A percentile compares a stretch with the other conserved stretches of the same genome.
Conservation (phyloP, 2,329 filamentous ascomycete genomes). For the Emmonsiellopsis sp. region DNA sequence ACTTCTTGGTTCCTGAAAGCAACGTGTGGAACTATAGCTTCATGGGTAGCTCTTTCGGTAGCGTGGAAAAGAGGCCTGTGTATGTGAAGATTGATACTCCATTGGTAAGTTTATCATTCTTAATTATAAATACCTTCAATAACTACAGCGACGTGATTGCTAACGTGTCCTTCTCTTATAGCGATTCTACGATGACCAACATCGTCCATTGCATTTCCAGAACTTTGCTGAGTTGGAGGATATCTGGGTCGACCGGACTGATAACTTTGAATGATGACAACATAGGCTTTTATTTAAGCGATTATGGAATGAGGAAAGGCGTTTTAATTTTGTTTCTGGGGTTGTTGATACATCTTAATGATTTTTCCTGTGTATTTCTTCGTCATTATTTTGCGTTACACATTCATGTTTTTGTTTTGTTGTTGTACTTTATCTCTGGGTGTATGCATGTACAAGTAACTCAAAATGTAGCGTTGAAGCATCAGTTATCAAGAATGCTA, state of each 20-base stretch:
- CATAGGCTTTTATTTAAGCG: background rate
- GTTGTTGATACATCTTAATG: constrained; percentile 13
- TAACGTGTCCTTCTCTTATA: constrained; percentile 11
- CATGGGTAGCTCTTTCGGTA: constrained; percentile 81
- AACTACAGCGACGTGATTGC: background rate
- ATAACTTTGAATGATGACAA: constrained; percentile 74
- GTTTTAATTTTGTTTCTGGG: background rate
- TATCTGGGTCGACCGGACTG: constrained; percentile 83
- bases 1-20: constrained; percentile 89
- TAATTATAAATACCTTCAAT: background rate
- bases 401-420: constrained; percentile 7
- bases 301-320: background rate
- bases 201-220: constrained; percentile 90
- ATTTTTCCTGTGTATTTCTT: constrained; percentile 9
- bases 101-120: constrained; percentile 23
- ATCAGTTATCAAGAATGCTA: no score
- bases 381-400: constrained; percentile 6
- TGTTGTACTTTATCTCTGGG: background rate
- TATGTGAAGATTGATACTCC: constrained; percentile 93
- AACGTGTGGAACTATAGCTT: constrained; percentile 97
- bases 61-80: constrained; percentile 80
- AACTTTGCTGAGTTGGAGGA: constrained; percentile 97
- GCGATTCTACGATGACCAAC: constrained; percentile 84
- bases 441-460: no score
- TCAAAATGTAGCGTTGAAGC: no score